Evolutionary conservation across 345 rosid genomes (phyloP).

Genomic region (Eucalyptus grandis): DNA sequence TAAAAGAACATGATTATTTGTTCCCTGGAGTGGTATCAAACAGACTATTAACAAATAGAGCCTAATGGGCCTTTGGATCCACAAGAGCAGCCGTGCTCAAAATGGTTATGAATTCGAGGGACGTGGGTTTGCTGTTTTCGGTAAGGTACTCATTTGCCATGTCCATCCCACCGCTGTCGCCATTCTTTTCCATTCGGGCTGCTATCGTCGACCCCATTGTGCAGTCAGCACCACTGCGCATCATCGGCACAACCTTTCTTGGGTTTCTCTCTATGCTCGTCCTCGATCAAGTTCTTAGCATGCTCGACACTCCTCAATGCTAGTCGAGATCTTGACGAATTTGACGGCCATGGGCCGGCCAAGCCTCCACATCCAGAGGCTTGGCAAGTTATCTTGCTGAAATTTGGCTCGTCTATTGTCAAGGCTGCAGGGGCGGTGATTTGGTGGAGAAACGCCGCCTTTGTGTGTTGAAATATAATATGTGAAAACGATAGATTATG

Average conservation of each 20-base stretch:
- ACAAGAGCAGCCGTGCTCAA: background rate
- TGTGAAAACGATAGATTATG: too few species aligned
- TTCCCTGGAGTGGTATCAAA: too few species aligned
- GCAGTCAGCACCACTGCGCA: background rate
- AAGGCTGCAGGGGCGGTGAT: background rate
- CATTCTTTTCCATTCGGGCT: background rate
- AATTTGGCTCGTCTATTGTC: background rate
- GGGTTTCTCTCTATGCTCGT: background rate
- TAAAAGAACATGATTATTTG: too few species aligned
- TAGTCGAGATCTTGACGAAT: background rate
- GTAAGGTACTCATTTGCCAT: too few species aligned
- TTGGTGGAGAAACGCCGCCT: background rate
- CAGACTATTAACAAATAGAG: too few species aligned
- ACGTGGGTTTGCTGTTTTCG: too few species aligned
- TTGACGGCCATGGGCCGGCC: background rate
- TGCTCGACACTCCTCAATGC: background rate
- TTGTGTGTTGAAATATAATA: too few species aligned
- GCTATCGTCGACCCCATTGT: rapidly evolving
- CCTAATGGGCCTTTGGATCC: background rate
- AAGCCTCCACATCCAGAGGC: background rate
- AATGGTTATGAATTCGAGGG: too few species aligned
- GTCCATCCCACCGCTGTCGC: background rate
- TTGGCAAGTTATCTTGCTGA: background rate
- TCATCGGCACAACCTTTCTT: background rate
- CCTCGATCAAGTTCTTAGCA: background rate